Percentiles rank a stretch among this genome's conserved stretches.
Evolutionary conservation across 768 basidiomycete species (phyloP).

Genomic region (Russula vinacea): DNA sequence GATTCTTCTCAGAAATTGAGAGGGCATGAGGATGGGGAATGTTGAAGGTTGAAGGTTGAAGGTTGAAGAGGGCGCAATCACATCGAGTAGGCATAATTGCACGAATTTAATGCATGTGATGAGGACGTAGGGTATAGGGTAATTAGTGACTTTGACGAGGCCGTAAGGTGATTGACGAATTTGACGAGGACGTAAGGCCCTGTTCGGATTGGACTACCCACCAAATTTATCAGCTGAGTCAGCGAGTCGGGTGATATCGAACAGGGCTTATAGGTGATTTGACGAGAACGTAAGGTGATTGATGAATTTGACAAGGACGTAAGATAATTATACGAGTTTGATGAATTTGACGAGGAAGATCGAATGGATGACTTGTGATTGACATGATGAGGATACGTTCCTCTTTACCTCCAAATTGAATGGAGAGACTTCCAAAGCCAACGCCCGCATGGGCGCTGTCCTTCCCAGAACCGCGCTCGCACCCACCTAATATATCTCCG

Average conservation of each 20-base stretch:
- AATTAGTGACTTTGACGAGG: too few relatives aligned
- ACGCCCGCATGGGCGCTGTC: constrained; percentile 30
- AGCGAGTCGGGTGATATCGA: too few relatives aligned
- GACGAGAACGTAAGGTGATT: too few relatives aligned
- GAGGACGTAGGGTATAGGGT: too few relatives aligned
- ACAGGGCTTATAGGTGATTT: too few relatives aligned
- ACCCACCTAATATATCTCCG: constrained; percentile 28
- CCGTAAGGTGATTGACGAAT: too few relatives aligned
- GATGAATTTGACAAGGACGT: not conserved
- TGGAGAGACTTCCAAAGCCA: constrained; percentile 10
- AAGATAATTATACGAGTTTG: too few relatives aligned
- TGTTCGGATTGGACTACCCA: too few relatives aligned
- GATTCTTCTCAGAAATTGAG: not conserved
- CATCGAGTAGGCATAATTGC: not conserved
- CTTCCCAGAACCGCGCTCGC: constrained; percentile 29
- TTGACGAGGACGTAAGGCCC: too few relatives aligned
- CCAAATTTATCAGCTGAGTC: too few relatives aligned
- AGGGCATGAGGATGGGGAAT: not conserved
- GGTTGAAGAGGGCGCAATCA: not conserved
- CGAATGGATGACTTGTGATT: not conserved
- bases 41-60: not conserved
- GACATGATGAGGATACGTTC: too few relatives aligned
- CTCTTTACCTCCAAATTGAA: not conserved
- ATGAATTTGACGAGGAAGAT: too few relatives aligned
- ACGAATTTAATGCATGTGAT: not conserved